Base-by-base conservation (phyloP, 2,329 filamentous ascomycete genomes). In the Aspergillus quadricinctus region DNA sequence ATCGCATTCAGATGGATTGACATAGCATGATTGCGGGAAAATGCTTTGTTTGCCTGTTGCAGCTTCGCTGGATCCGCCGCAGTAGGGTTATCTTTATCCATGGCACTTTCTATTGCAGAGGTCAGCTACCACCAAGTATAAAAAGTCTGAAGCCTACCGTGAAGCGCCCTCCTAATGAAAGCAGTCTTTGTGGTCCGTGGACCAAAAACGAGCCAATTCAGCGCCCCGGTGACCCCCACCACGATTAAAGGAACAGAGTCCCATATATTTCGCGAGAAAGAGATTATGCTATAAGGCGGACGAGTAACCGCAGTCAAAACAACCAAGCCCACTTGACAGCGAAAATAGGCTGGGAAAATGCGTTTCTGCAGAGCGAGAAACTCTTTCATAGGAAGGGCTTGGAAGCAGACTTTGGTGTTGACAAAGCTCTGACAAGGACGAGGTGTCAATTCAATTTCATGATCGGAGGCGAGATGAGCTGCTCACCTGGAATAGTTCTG, bases 1-100 rank as follows among this genome's bases (percentile, higher is more conserved):
- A 78, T 64, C 2, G 75, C 62, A 57, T 79, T 78, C 23, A 78
- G 31, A 67, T 77, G 75, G 29, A 78, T 77, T 10, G 68, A 71
- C 72, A 77, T 75, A 8, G 74, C 75, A 63, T 78, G 74, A 23
- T 69, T 69, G 10, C 62, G 58, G 1, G 69, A 67, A 54, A 78
- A 77, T 0, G 52, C 61, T 8, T 67, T 66, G 52, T 75, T 75
- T 1, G 59, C 65, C 25, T 54, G 54, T 23, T 62, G 40, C 1
- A 61, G 9, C 35, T 59, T 64, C 1, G 28, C 43, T 28, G 35
- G 45, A 25, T 50, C 49, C 9, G 27, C 21, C 8, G 56, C n/a
- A 25, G 21, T 27, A 11, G 11, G 21, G 29, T 21, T 23, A 21
- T 40, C 27, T 11, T 57, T 23, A 49, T 28, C 48, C 1, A 11